Evolutionary conservation across 2,329 filamentous ascomycete species (phyloP), one percentile per base, ranked within the genome.

Genomic region (Parafenestella ontariensis): DNA sequence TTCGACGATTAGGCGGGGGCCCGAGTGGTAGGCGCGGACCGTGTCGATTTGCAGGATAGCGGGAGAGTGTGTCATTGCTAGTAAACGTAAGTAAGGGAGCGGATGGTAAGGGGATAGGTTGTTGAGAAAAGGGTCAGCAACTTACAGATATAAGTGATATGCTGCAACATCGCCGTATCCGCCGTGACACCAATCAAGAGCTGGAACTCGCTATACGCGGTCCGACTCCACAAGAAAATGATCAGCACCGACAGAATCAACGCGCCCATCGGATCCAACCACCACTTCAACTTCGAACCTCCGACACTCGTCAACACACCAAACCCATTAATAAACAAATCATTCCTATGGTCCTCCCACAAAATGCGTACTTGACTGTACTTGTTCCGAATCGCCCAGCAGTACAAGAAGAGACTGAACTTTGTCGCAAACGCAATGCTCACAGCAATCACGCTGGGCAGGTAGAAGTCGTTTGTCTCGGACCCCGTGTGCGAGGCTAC

Each of bases 301-400:
- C 92, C 91, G n/a, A 97, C 88, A 2, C 90, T 94, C 1, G 93
- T 97, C 49, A 97, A 77, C 60, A 98, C 87, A 85, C 90, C 92
- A 65, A 96, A 92, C 49, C 92, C 92, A 75, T 98, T 99, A 83
- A 99, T 92, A 68, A 96, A 83, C n/a, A 99, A 82, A 72, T 99
- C 95, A 72, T 99, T 99, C 58, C 95, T 89, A 79, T 99, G 95
- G 71, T 98, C 94, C 76, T 96, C 91, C 93, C 92, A 97, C 13
- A 98, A 81, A 72, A 97, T 97, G 52, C 90, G 86, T 60, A 97
- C 87, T 76, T 97, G 93, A 56, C 87, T 92, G 80, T 98, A 96
- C 68, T 91, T 90, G 79, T 97, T 89, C 64, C 94, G 89, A 68
- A 98, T 78, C 4, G 91, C 87, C 87, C 89, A 98, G 79, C 95